phyloP scores from a whole-genome alignment of 768 basidiomycete genomes.

The Gelatoporia subvermispora region DNA sequence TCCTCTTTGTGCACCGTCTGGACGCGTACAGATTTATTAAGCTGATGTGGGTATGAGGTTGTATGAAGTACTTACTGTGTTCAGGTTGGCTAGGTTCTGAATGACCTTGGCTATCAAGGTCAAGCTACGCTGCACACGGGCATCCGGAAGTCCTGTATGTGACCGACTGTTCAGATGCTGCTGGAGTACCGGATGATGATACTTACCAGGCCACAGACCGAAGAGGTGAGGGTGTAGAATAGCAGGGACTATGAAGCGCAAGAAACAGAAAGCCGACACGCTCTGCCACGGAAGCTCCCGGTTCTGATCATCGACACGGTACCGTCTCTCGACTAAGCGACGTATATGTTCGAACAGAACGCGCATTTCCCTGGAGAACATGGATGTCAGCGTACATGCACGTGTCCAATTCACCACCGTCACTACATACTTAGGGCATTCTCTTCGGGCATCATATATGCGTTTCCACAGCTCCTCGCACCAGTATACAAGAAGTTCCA shows the following conservation, averaged over 20 bases:
- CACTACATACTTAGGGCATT: constrained; percentile 72
- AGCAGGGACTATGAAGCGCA: constrained; percentile 86
- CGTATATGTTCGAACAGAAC: constrained; percentile 65
- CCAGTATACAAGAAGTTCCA: constrained; percentile 71
- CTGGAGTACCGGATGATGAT: background rate
- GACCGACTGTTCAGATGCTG: background rate
- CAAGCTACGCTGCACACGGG: constrained; percentile 70
- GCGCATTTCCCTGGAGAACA: constrained; percentile 59
- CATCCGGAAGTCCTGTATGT: constrained; percentile 55
- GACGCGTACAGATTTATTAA: background rate
- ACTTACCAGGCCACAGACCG: constrained; percentile 66
- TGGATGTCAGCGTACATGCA: background rate
- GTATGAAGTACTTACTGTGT: constrained; percentile 43
- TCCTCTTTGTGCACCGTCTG: constrained; percentile 71
- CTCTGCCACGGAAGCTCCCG: constrained; percentile 70
- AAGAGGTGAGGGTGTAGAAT: constrained; percentile 87
- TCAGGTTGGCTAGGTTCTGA: constrained; percentile 84
- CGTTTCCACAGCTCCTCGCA: constrained; percentile 76
- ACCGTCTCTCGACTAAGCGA: constrained; percentile 65
- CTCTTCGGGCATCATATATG: constrained; percentile 66
- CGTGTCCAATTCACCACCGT: background rate
- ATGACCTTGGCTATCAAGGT: constrained; percentile 86
- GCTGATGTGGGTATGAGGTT: background rate
- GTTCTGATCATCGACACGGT: constrained; percentile 43
- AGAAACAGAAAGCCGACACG: constrained; percentile 85